These are phyloP conservation scores for Anaeramoeba flamelloides DNA, from an alignment of 78 protist genomes.

Conservation along the genomic window DNA sequence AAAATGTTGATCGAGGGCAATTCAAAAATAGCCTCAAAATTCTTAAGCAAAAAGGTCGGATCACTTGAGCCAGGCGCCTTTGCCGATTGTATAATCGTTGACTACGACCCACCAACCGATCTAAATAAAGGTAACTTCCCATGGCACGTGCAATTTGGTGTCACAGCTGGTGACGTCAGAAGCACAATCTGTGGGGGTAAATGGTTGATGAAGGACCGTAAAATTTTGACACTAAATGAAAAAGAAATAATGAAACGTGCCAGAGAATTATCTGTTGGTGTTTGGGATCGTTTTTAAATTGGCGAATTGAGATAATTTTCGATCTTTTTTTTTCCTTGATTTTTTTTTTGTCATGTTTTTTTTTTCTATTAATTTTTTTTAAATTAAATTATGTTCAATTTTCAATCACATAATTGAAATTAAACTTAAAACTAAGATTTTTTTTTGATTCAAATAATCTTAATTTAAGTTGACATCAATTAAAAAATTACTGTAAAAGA, in stretches of 20 bases:
- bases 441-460: too few relatives aligned
- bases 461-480: too few relatives aligned
- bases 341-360: too few relatives aligned
- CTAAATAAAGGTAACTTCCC: slow-evolving; percentile 22
- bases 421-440: too few relatives aligned
- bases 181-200: slow-evolving; percentile 24
- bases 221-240: slow-evolving; percentile 10
- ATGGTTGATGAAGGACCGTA: slow-evolving; percentile 13
- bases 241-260: background rate
- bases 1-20: slow-evolving; percentile 3
- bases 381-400: too few relatives aligned
- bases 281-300: slow-evolving; percentile 13
- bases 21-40: slow-evolving; percentile 10
- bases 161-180: slow-evolving; percentile 4
- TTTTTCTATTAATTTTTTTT: too few relatives aligned
- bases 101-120: slow-evolving; percentile 19
- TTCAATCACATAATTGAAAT: too few relatives aligned
- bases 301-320: too few relatives aligned
- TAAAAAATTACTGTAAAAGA: too few relatives aligned
- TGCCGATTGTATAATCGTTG: slow-evolving; percentile 18
- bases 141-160: slow-evolving; percentile 30
- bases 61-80: slow-evolving; percentile 12
- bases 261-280: background rate
- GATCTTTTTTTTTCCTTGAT: too few relatives aligned
- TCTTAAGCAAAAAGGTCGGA: slow-evolving; percentile 14